phyloP scores from a whole-genome alignment of 2,329 filamentous ascomycete genomes.

The Gnomoniopsis sp. region DNA sequence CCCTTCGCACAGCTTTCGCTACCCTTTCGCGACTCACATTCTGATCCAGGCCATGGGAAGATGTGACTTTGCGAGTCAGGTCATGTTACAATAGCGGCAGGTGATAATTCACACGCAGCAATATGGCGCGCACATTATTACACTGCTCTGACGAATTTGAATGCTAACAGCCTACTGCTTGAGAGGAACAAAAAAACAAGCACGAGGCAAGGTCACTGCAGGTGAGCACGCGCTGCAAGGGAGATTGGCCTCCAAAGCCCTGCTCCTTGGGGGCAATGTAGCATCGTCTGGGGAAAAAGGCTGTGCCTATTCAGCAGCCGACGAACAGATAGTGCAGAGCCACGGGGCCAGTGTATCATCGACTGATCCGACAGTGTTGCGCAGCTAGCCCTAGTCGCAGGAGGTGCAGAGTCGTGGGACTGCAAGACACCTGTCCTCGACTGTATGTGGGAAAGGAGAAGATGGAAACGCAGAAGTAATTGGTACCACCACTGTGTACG shows the following conservation, averaged over 20 bases:
- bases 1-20: background rate
- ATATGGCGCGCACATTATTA: background rate
- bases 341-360: background rate
- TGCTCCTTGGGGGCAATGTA: no score
- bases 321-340: background rate
- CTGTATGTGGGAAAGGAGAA: background rate
- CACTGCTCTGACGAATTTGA: background rate
- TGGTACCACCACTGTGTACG: background rate
- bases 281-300: no score
- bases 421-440: background rate
- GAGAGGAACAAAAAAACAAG: background rate
- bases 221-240: background rate
- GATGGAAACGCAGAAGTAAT: background rate
- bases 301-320: background rate
- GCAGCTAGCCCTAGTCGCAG: constrained; percentile 3
- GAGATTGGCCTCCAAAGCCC: background rate
- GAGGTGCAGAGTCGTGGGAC: background rate
- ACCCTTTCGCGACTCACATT: background rate
- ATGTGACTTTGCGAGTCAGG: background rate
- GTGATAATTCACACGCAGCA: background rate
- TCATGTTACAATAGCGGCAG: background rate
- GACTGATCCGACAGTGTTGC: background rate
- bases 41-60: background rate
- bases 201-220: background rate
- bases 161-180: background rate